A percentile compares a stretch with the other conserved stretches of the same genome.
Conservation (phyloP, 2,329 filamentous ascomycete species). For the Fusarium avenaceum region DNA sequence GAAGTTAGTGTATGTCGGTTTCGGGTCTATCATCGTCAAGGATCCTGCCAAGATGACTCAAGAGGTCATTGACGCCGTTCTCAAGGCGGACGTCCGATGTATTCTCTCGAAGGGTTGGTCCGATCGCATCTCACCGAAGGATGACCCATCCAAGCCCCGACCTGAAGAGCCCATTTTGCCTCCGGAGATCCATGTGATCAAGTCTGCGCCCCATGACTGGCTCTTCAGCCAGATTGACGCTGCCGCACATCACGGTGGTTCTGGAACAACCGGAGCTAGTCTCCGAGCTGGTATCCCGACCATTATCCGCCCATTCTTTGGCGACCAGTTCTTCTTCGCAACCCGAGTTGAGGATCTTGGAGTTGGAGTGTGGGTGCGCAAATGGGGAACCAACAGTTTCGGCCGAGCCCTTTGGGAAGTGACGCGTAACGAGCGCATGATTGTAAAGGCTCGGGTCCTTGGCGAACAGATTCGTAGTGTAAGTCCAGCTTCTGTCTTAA, state of each 20-base stretch:
- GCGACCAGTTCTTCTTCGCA: conserved; percentile 97
- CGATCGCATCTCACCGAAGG: conserved; percentile 74
- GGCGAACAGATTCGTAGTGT: conserved; percentile 91
- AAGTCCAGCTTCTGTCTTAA: conserved; percentile 53
- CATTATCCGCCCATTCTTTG: conserved; percentile 96
- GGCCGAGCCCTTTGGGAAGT: conserved; percentile 91
- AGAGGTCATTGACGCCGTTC: conserved; percentile 92
- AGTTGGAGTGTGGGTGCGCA: conserved; percentile 89
- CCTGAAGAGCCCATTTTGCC: conserved; percentile 76
- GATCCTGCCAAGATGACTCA: conserved; percentile 90
- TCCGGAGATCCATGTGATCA: conserved; percentile 86
- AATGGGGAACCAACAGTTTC: conserved; percentile 88
- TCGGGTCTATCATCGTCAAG: conserved; percentile 94
- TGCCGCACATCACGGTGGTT: conserved; percentile 92
- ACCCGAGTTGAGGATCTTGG: conserved; percentile 90
- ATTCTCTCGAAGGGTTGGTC: conserved; percentile 98
- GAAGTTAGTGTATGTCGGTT: conserved; percentile 96
- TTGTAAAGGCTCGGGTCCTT: conserved; percentile 82
- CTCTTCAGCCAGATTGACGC: conserved; percentile 94
- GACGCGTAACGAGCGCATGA: conserved; percentile 91
- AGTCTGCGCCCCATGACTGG: conserved; percentile 96
- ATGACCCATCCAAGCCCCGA: conserved; percentile 61
- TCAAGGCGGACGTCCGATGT: conserved; percentile 92
- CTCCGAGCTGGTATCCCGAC: conserved; percentile 92
- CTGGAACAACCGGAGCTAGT: conserved; percentile 94